Conservation (phyloP, 2,329 filamentous ascomycete genomes). For the Exophiala bonariae region DNA sequence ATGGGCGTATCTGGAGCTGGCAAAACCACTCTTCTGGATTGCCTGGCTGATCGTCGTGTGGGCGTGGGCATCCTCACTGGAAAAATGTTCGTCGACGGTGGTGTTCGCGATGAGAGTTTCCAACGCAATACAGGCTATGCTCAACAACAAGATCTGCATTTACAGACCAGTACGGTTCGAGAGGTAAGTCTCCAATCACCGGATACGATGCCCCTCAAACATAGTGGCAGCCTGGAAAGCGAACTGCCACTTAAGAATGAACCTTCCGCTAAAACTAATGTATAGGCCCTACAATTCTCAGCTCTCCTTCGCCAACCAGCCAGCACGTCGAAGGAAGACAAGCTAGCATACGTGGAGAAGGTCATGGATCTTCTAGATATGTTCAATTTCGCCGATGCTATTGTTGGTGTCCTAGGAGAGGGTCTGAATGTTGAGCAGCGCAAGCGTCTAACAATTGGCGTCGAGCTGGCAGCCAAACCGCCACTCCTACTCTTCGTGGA, state of each 20-base stretch:
- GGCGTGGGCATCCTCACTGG: conserved; percentile 86
- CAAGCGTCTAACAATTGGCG: conserved; percentile 84
- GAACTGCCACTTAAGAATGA: no score
- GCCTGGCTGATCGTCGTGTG: conserved; percentile 74
- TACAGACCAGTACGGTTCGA: conserved; percentile 79
- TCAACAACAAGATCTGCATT: conserved; percentile 87
- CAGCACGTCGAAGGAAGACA: conserved; percentile 67
- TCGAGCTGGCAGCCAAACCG: conserved; percentile 74
- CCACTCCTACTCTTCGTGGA: conserved; percentile 68
- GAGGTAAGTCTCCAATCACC: conserved; percentile 82
- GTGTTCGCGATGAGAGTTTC: conserved; percentile 73
- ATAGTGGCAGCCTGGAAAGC: no score
- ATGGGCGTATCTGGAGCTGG: conserved; percentile 93
- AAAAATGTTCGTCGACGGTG: conserved; percentile 77
- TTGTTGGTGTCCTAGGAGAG: conserved; percentile 70
- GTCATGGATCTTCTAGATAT: conserved; percentile 86
- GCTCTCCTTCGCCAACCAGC: conserved; percentile 82
- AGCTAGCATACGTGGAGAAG: conserved; percentile 88
- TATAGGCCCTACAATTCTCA: conserved; percentile 78
- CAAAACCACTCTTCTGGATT: conserved; percentile 86
- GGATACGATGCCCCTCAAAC: conserved; percentile 35
- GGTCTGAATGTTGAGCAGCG: conserved; percentile 62
- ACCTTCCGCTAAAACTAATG: no score
- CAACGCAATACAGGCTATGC: conserved; percentile 90
- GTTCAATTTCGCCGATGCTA: conserved; percentile 56